phyloP scores from a whole-genome alignment of 495 filamentous ascomycete genomes.

The Xylaria venustula region DNA sequence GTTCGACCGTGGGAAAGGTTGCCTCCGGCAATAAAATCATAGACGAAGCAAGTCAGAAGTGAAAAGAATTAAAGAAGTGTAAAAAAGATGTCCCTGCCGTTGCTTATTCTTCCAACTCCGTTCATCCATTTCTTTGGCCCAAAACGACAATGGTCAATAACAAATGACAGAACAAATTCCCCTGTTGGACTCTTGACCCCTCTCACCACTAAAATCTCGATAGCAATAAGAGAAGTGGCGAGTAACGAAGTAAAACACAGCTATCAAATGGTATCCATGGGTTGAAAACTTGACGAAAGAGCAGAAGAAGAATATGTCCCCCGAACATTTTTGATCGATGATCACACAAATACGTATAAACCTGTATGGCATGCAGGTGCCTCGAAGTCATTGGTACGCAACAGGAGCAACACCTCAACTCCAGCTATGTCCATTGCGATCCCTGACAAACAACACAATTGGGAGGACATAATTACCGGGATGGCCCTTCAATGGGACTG shows the following conservation, averaged over 20 bases:
- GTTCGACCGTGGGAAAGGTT: neutral
- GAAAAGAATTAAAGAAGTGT: neutral
- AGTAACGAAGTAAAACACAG: neutral
- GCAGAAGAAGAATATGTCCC: slow-evolving; percentile 12
- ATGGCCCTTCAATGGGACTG: slow-evolving; percentile 52
- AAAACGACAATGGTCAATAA: slow-evolving; percentile 18
- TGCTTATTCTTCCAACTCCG: slow-evolving; percentile 3
- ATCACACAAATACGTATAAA: neutral
- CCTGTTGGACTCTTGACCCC: neutral
- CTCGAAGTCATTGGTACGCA: neutral
- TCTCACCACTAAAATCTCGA: neutral
- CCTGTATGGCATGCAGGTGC: neutral
- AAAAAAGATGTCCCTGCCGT: neutral
- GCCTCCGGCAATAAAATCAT: neutral
- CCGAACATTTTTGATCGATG: neutral
- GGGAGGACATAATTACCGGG: slow-evolving; percentile 18
- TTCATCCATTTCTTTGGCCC: slow-evolving; percentile 7
- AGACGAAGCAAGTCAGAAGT: neutral
- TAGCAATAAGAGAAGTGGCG: slow-evolving; percentile 1
- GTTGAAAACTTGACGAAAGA: slow-evolving; percentile 13
- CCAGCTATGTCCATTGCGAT: slow-evolving; percentile 8
- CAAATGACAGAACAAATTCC: neutral
- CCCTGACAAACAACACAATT: neutral
- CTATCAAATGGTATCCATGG: slow-evolving; percentile 30
- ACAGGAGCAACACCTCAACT: slow-evolving; percentile 11